A percentile compares a stretch with the other conserved stretches of the same genome.
These are phyloP conservation scores for Casaregolazyma lundiana DNA, from an alignment of 1,139 yeast species.

Conservation along the genomic window DNA sequence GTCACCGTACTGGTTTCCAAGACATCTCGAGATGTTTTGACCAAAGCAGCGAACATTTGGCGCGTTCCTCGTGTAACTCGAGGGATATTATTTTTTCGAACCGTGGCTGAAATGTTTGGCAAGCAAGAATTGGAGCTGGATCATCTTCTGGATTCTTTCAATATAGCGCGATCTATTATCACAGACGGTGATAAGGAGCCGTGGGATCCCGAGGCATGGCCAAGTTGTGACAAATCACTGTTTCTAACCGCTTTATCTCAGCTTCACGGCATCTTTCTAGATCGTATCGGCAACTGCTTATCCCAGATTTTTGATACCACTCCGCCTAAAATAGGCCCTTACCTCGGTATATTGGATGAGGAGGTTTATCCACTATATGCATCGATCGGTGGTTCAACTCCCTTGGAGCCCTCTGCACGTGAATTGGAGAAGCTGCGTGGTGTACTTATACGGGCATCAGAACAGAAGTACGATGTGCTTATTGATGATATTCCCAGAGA, in stretches of 20 bases:
- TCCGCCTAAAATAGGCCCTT: slow-evolving; percentile 61
- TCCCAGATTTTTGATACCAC: slow-evolving; percentile 45
- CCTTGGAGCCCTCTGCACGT: slow-evolving; percentile 41
- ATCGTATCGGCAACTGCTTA: slow-evolving; percentile 44
- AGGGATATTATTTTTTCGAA: slow-evolving; percentile 50
- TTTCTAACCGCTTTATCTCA: slow-evolving; percentile 49
- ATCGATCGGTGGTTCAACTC: slow-evolving; percentile 38
- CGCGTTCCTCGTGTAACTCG: slow-evolving; percentile 51
- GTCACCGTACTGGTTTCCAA: slow-evolving; percentile 36
- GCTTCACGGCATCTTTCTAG: slow-evolving; percentile 47
- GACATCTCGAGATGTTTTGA: slow-evolving; percentile 41
- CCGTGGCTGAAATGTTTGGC: slow-evolving; percentile 35
- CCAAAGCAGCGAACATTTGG: slow-evolving; percentile 55
- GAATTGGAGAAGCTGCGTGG: slow-evolving; percentile 52
- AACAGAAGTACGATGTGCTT: slow-evolving; percentile 53
- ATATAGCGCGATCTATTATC: slow-evolving; percentile 41
- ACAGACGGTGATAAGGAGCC: slow-evolving; percentile 33
- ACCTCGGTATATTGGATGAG: slow-evolving; percentile 47
- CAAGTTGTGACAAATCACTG: slow-evolving; percentile 45
- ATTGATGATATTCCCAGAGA: slow-evolving; percentile 63
- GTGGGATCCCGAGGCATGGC: slow-evolving; percentile 46
- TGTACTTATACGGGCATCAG: slow-evolving; percentile 50
- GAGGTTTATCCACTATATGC: slow-evolving; percentile 46
- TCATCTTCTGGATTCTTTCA: slow-evolving; percentile 35
- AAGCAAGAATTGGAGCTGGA: slow-evolving; percentile 78